Evolutionary conservation across 441 rosid genomes (phyloP).

Genomic region (Theobroma grandiflorum): DNA sequence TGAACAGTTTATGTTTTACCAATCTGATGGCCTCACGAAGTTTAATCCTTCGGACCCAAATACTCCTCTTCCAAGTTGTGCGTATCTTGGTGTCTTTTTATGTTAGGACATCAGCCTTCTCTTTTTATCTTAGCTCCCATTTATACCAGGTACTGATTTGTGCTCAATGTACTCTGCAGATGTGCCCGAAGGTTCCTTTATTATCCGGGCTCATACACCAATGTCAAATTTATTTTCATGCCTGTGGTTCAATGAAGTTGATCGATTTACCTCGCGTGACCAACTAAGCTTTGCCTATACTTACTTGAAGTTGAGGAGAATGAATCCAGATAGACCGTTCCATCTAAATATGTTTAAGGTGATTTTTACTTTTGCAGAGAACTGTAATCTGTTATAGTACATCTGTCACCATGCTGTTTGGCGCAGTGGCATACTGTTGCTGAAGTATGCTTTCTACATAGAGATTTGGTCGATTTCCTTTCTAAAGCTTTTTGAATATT

Average conservation of each 20-base stretch:
- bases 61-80: conserved; percentile 82
- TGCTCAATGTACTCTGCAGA: conserved; percentile 52
- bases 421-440: neutral
- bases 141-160: conserved; percentile 29
- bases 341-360: conserved; percentile 92
- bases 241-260: conserved; percentile 94
- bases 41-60: conserved; percentile 67
- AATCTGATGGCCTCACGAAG: conserved; percentile 78
- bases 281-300: conserved; percentile 95
- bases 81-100: conserved; percentile 38
- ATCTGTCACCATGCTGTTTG: neutral
- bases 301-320: conserved; percentile 80
- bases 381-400: neutral
- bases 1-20: conserved; percentile 71
- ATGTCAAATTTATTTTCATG: conserved; percentile 96
- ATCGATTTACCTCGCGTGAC: conserved; percentile 90
- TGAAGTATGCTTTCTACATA: neutral
- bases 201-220: conserved; percentile 85
- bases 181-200: conserved; percentile 97
- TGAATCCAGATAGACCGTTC: conserved; percentile 75
- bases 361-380: conserved; percentile 14
- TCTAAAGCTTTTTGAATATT: neutral
- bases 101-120: conserved; percentile 7
- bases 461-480: neutral
- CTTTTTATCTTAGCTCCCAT: conserved; percentile 22